Evolutionary conservation across 768 basidiomycete species (phyloP), one percentile per base, ranked within the genome.

Genomic region (Pleurotus sapidus): DNA sequence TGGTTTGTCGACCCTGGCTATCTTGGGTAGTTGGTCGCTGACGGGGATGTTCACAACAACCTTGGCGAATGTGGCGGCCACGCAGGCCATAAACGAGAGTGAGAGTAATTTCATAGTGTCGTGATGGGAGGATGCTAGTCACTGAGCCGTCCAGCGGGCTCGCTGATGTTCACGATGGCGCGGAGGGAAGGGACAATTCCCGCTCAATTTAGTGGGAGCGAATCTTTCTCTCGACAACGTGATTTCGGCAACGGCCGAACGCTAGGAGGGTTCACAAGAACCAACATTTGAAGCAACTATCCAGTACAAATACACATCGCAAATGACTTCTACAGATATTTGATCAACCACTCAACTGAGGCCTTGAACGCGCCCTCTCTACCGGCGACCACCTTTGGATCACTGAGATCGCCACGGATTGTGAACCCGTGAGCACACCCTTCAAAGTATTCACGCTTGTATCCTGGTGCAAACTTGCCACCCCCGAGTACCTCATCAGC

Each of bases 21-120:
- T 83, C 43, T 79, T 77, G 17, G 95, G 93, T 45, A 85, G 81
- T 72, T 98, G 95, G 30, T 76, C 74, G 59, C 83, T 77, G 40
- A 93, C 74, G 25, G 90, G 84, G 67, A 82, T 81, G 48, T 74
- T 66, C 45, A 94, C 75, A 57, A 68, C 73, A 43, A 83, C 75
- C 56, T 81, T 74, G 11, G 56, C 46, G 55, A 68, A 70, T 47
- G 68, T 67, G 49, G 74, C 67, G 60, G 69, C 66, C 60, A 77
- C 66, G 49, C 72, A 65, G 61, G 71, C 70, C 63, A 83, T 57
- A 64, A 79, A 60, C 64, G 63, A 72, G 63, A 85, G 84, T 84
- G 81, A 81, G 84, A 76, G 66, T 79, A 78, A 68, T 65, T 80
- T 72, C 86, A 88, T 88, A 84, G 82, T 65, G 77, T 76, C 78